Evolutionary conservation across 2,329 filamentous ascomycete species (phyloP), one percentile per base, ranked within the genome.

Genomic region (Cryphonectria naterciae): DNA sequence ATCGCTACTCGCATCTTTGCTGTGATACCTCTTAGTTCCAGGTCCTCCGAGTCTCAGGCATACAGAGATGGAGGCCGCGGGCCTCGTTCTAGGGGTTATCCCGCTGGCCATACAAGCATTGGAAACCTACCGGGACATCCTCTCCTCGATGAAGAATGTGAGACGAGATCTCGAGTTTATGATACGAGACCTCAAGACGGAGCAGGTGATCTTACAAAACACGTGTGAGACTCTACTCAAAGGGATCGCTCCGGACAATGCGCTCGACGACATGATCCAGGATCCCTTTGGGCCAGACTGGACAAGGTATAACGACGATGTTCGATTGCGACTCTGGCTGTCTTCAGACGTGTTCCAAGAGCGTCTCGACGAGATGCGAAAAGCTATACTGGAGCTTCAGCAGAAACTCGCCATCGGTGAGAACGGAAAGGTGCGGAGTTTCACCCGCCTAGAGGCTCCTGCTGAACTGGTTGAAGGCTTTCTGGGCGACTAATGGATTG

Each of bases 171-270:
- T 73, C 5, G 65, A 73, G 4, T 49, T 35, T 19, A 60, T 73
- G 22, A 68, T 68, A 7, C 62, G 65, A 4, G 70, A 72, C 32
- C 65, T 72, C 37, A 65, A 39, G 39, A 72, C 68, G 17, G 70
- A 72, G n/a, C 56, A 72, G n/a, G 39, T 60, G 25, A 67, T 65
- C 11, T 39, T 72, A n/a, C 63, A 65, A 49, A 71, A 67, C 43
- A 73, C 71, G 7, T 71, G 71, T 35, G 71, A 73, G 32, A 60
- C n/a, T 39, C 63, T 69, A 25, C 69, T 73, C 8, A 63, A 63
- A 19, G 71, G 69, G 2, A 67, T 73, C 17, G 71, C 49, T 25
- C 69, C 71, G 1, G 61, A 61, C 6, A 69, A 43, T 22, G 67
- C 56, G 13, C 37, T 73, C 17, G 71, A 73, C 37, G 15, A 25